A percentile compares a stretch with the other conserved stretches of the same genome.
Conservation (phyloP, 768 basidiomycete genomes). For the Mycena leptocephala region DNA sequence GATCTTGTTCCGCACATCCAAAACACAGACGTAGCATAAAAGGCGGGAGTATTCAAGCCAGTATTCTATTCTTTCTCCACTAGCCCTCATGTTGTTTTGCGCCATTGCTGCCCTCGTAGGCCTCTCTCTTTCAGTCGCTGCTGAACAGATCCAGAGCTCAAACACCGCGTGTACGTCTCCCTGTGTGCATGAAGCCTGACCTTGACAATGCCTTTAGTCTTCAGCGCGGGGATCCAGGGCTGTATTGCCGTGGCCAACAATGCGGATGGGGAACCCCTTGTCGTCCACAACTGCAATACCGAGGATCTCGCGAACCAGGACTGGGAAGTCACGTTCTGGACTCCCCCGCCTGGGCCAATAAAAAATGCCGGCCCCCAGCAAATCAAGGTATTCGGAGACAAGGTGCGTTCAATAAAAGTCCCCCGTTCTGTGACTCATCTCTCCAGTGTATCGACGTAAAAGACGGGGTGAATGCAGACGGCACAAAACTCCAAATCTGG, state of each 20-base stretch:
- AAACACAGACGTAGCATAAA: too few relatives aligned
- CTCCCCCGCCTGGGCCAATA: background rate
- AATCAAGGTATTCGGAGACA: background rate
- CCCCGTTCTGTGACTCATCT: background rate
- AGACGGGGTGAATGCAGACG: background rate
- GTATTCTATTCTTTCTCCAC: background rate
- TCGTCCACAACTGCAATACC: background rate
- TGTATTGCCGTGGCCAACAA: background rate
- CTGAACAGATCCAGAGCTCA: background rate
- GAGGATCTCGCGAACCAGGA: background rate
- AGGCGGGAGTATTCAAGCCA: background rate
- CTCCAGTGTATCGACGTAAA: background rate
- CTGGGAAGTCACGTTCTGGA: background rate
- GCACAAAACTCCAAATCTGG: background rate
- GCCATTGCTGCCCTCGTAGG: background rate
- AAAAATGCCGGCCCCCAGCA: background rate
- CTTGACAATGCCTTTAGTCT: background rate
- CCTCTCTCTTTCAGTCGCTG: background rate
- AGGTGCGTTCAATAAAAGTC: background rate
- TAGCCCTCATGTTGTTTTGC: background rate
- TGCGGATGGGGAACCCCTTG: background rate
- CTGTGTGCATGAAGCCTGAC: background rate
- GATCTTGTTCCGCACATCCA: too few relatives aligned
- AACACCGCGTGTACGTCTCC: background rate
- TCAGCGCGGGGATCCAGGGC: background rate